Evolutionary conservation across 805 yeast genomes (phyloP), one percentile per base, ranked within the genome.

Genomic region (Candida insectorum): DNA sequence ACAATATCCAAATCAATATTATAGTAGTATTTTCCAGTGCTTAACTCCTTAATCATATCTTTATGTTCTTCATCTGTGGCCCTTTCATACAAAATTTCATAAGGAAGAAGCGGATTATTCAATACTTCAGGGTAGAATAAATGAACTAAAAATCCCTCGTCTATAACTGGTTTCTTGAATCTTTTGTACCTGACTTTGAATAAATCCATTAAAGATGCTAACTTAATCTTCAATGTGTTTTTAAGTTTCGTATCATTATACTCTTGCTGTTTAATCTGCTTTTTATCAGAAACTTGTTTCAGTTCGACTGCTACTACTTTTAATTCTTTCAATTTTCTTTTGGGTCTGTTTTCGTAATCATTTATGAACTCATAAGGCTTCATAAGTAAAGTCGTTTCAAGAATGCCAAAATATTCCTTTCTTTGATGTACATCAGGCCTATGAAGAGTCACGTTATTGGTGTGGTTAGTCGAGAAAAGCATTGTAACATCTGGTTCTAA

Each of bases 1-100:
- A 93, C 77, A 12, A 88, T 81, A 51, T 93, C 98, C 34, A 93
- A 64, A 51, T 93, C 98, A 85, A 93, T 93, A 48, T 93, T 93
- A 62, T 70, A 73, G 51, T 70, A 91, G 43, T 67, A 71, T 36
- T 75, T 76, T 3, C 93, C 94, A 0, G 95, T 82, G 0, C 79
- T 58, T 8, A 75, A 67, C 49, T 93, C 97, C n/a, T 79, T 58
- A 45, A 93, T 85, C 91, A 78, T 83, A 42, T 85, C 79, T 26
- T 77, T 79, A 39, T 63, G 65, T 14, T 50, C 51, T 2, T 57
- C 54, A 24, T 64, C 71, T 3, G 73, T 75, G 4, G 69, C 55
- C 39, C 72, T 75, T 13, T 71, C 71, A 33, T 66, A 67, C 17
- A 60, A 44, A 1, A 65, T 60, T 32, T 65, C 70, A 33, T 67